Evolutionary conservation across 352 stramenopile species (phyloP).

Genomic region (Phytophthora fragariaefolia): DNA sequence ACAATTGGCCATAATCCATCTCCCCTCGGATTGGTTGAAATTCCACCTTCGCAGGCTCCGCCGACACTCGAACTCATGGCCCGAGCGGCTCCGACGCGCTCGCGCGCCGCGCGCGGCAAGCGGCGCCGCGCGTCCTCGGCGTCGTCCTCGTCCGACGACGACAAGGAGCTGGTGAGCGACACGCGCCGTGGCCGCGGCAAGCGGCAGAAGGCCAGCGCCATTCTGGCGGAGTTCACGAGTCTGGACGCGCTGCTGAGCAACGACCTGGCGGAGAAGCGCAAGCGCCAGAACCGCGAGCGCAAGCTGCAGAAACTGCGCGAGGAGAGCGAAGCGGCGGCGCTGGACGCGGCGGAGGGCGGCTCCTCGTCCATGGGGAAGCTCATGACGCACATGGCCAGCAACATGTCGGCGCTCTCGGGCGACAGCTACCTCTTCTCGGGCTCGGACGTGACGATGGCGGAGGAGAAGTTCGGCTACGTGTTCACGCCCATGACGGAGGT

Average conservation of each 20-base stretch:
- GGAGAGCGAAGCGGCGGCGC: constrained; percentile 46
- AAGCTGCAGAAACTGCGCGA: constrained; percentile 69
- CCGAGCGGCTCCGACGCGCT: constrained; percentile 10
- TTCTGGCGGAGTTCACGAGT: constrained; percentile 73
- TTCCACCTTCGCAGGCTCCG: too few species aligned
- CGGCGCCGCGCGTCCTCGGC: constrained; percentile 13
- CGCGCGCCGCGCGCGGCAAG: constrained; percentile 16
- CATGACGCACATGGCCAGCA: constrained; percentile 76
- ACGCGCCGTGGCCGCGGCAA: constrained; percentile 48
- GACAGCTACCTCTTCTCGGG: constrained; percentile 66
- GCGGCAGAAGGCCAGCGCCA: constrained; percentile 38
- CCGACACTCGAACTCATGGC: too few species aligned
- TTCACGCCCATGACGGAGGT: constrained; percentile 81
- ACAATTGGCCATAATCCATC: background rate
- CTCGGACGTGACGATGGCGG: constrained; percentile 41
- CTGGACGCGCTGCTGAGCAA: constrained; percentile 77
- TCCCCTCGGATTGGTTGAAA: background rate
- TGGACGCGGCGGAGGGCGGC: constrained; percentile 13
- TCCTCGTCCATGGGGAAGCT: constrained; percentile 57
- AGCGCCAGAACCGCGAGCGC: constrained; percentile 56
- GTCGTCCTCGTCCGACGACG: constrained; percentile 37
- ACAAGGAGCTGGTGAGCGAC: constrained; percentile 55
- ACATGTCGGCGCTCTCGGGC: constrained; percentile 71
- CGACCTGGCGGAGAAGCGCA: constrained; percentile 63
- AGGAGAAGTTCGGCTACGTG: constrained; percentile 86